Conservation (phyloP, 305 asterid species). For the Fraxinus floribunda region DNA sequence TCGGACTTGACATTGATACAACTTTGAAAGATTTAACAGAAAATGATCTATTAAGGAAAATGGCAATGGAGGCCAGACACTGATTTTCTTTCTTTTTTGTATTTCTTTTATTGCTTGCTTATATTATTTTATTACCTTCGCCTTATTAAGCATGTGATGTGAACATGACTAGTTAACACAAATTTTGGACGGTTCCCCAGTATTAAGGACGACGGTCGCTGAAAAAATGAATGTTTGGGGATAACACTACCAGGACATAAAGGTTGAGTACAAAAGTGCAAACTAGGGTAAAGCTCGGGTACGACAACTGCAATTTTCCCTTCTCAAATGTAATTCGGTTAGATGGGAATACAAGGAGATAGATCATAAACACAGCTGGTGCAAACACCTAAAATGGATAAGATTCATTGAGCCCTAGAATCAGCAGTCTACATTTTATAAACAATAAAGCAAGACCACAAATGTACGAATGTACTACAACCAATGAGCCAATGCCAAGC, state of each 20-base stretch:
- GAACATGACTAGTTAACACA: not conserved
- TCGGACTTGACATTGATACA: not conserved
- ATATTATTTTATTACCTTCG: not conserved
- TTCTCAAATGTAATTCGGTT: not conserved
- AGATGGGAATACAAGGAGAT: not conserved
- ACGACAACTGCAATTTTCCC: not conserved
- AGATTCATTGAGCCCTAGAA: not conserved
- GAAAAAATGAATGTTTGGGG: not conserved
- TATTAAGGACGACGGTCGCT: not conserved
- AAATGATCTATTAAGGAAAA: not conserved
- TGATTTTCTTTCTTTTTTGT: not conserved
- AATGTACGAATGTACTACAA: not conserved
- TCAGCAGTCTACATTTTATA: not conserved
- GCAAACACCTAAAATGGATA: not conserved
- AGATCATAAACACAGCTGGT: not conserved
- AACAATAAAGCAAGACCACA: not conserved
- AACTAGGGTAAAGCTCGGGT: not conserved
- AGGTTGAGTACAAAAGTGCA: not conserved
- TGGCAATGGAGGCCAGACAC: not conserved
- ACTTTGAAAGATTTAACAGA: not conserved
- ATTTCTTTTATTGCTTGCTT: not conserved
- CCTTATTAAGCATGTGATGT: not conserved
- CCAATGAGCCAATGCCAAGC: slow-evolving; percentile 8
- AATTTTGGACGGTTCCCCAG: not conserved
- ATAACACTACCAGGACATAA: not conserved